Base-by-base conservation (phyloP, 108 stramenopile genomes). In the Stephanodiscus triporus region DNA sequence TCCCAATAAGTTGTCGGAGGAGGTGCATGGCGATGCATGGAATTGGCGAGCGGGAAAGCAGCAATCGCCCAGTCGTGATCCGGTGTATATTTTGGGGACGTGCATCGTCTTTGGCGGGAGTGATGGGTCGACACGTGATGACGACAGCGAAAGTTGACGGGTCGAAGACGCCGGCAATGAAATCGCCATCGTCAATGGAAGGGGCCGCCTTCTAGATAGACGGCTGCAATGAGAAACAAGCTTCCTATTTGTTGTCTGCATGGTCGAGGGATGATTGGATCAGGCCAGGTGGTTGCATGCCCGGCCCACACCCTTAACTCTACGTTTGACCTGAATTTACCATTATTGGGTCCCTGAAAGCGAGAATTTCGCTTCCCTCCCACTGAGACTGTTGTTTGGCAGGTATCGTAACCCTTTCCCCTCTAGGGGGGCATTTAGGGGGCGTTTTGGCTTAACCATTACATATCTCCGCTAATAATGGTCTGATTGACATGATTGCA, bases 1-100 rank as follows among this genome's bases (percentile, higher is more conserved):
- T 17, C 93, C 91, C 22, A 91, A 48, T 37, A 91, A 66, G 55
- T 79, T 84, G 55, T 89, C 89, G 3, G 93, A 93, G 42, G 83
- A 68, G 30, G n/a, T 9, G 30, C 6, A 17, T 19, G 47, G 48
- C 8, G 65, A 66, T 49, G 47, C 22, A 36, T 66, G 65, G 42
- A 32, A 40, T 48, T 24, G 64, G 38, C 64, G 64, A 50, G 64
- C 32, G 64, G 45, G 13, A 40, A 49, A 30, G 5, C 20, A 24
- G 20, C 50, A 17, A 45, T 0, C 0, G 2, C 16, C 43, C 43
- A 16, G 43, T 0, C 2, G 24, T 6, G 47, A 0, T 26, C 37
- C 63, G 14, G 22, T 17, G 14, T 16, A 4, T 49, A 27, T 66
- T 49, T 17, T 50, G 48, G 32, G 43, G 43, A 45, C 14, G 16